These are phyloP conservation scores for Tylopilus cervinicoccineus DNA, from an alignment of 768 basidiomycete genomes.

Conservation along the genomic window DNA sequence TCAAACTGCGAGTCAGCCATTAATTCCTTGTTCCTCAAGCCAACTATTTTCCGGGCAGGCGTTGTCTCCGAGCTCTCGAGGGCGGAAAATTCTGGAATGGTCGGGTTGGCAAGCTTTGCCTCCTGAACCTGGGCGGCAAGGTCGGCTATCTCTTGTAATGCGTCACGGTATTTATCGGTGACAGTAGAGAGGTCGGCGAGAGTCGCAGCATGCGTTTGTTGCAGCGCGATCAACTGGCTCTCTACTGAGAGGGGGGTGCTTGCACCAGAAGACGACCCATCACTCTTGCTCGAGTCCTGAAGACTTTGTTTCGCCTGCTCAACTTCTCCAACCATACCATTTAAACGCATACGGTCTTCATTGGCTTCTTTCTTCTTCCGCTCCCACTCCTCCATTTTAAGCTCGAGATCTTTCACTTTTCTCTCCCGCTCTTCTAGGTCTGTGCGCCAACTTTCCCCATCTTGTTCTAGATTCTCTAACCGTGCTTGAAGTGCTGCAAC, in stretches of 20 bases:
- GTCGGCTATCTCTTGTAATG: conserved; percentile 89
- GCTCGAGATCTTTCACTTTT: conserved; percentile 71
- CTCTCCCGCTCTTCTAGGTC: conserved; percentile 84
- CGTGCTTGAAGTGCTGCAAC: conserved; percentile 67
- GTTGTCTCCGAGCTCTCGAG: conserved; percentile 42
- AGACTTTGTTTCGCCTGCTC: conserved; percentile 65
- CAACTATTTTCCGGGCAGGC: conserved; percentile 49
- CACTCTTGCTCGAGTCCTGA: conserved; percentile 39
- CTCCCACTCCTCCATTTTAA: conserved; percentile 76
- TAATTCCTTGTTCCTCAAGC: conserved; percentile 46
- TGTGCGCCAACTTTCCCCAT: conserved; percentile 76
- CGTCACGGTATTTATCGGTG: conserved; percentile 80
- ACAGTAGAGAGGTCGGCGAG: conserved; percentile 76
- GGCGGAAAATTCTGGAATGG: conserved; percentile 38
- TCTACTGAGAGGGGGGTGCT: conserved; percentile 40
- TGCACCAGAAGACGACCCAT: conserved; percentile 29
- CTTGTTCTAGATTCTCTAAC: conserved; percentile 62
- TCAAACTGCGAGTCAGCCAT: conserved; percentile 44
- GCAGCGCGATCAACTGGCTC: conserved; percentile 67
- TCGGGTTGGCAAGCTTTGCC: conserved; percentile 59
- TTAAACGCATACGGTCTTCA: conserved; percentile 63
- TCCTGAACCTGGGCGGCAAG: conserved; percentile 90
- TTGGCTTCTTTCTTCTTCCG: conserved; percentile 63
- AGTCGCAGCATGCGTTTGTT: conserved; percentile 77
- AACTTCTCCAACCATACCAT: conserved; percentile 65